Percentiles rank a stretch among this genome's conserved stretches.
Conservation (phyloP, 1,139 yeast genomes). For the Hanseniaspora sp. region DNA sequence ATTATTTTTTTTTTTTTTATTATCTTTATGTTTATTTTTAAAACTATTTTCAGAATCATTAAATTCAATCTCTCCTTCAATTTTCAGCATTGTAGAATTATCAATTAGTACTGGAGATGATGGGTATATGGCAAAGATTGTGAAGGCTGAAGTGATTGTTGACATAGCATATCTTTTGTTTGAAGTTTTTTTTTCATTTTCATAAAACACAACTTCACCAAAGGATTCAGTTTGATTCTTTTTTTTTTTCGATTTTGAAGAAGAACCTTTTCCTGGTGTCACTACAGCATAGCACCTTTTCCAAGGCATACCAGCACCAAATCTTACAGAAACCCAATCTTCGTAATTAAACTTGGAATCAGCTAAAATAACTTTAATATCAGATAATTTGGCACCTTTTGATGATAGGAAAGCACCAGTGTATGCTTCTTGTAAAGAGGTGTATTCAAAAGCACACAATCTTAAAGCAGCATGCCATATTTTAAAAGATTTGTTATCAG, state of each 20-base stretch:
- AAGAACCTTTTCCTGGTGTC: conserved; percentile 53
- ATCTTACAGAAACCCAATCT: conserved; percentile 89
- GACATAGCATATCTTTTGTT: conserved; percentile 67
- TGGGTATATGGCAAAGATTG: conserved; percentile 90
- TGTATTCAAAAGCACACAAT: conserved; percentile 66
- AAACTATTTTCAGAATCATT: conserved; percentile 47
- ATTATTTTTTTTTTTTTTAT: not conserved
- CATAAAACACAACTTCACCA: conserved; percentile 50
- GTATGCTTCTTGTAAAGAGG: conserved; percentile 80
- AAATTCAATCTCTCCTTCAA: conserved; percentile 72
- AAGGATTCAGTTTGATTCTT: conserved; percentile 24
- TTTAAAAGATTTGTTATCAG: conserved; percentile 43
- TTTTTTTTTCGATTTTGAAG: conserved; percentile 29
- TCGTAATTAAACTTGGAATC: conserved; percentile 80
- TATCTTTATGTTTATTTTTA: too few relatives aligned
- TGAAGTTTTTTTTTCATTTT: conserved; percentile 47
- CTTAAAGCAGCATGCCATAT: conserved; percentile 77
- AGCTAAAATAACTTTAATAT: conserved; percentile 71
- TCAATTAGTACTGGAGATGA: conserved; percentile 70
- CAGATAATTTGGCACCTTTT: conserved; percentile 75
- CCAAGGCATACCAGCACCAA: conserved; percentile 98
- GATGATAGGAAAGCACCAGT: conserved; percentile 88
- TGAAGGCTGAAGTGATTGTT: conserved; percentile 53
- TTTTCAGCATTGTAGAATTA: conserved; percentile 73
- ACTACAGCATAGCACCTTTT: conserved; percentile 87